Evolutionary conservation across 2,329 filamentous ascomycete genomes (phyloP), one percentile per base, ranked within the genome.

Genomic region (Monosporascus sp.): DNA sequence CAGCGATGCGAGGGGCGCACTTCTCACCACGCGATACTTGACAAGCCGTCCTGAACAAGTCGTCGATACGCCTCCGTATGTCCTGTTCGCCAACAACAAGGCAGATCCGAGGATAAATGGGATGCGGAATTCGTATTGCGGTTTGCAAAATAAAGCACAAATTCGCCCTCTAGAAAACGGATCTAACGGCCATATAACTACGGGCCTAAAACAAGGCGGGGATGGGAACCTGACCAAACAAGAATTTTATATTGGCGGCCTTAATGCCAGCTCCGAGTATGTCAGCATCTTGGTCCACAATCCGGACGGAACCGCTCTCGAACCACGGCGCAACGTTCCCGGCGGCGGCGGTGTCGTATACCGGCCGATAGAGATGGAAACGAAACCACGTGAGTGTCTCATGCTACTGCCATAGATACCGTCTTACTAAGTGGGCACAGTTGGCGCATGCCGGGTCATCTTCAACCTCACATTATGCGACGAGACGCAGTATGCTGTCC

Each of bases 391-490:
- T 93, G 78, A 68, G 79, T 68, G 34, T 17, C 37, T 2, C 11
- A 34, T 34, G 31, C 31, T 14, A 34, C 31, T 14, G 31, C 11
- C 31, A 11, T 14, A 14, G 31, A 34, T 14, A 34, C 11, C 31
- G 5, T 14, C 31, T 34, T 34, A 34, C 31, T 34, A 34, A 34
- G 2, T 14, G 31, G 19, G 4, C 11, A 27, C 50, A 61, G 56
- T 61, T 48, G 65, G 64, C n/a, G 60, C 64, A 24, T 99, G 94
- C 69, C 87, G 87, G 55, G 80, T 99, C 41, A 79, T 97, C 46
- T 92, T 86, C 69, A 86, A 95, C 65, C 83, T 99, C n/a, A 77
- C 85, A 0, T 95, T 97, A 70, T 99, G 94, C 73, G 82, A 87
- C 61, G 84, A 93, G 62, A 88, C 93, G 48, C 90, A 93, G 49